Evolutionary conservation across 2,329 filamentous ascomycete species (phyloP).

Genomic region (Fusarium globosum): DNA sequence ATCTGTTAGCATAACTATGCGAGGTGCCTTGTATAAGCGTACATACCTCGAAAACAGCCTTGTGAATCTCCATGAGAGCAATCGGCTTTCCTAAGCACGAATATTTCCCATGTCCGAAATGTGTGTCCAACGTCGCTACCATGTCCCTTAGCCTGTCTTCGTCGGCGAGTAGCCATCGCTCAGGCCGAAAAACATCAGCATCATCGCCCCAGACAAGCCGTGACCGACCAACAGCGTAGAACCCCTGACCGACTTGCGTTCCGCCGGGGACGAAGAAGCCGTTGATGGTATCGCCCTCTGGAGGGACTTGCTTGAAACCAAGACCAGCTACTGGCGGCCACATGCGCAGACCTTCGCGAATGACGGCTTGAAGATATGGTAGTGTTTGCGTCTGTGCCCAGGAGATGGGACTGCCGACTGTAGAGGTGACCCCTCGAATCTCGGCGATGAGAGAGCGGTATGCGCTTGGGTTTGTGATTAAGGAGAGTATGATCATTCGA

Average conservation of each 20-base stretch:
- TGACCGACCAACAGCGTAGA: constrained; percentile 64
- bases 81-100: constrained; percentile 60
- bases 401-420: constrained; percentile 52
- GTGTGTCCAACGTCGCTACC: constrained; percentile 53
- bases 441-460: constrained; percentile 56
- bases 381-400: constrained; percentile 62
- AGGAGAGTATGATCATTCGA: constrained; percentile 62
- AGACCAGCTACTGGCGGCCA: constrained; percentile 64
- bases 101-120: constrained; percentile 60
- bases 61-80: constrained; percentile 61
- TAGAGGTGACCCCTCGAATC: constrained; percentile 55
- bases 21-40: accelerated
- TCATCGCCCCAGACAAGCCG: constrained; percentile 61
- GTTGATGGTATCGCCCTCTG: constrained; percentile 62
- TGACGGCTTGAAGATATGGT: constrained; percentile 66
- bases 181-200: constrained; percentile 63
- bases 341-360: constrained; percentile 67
- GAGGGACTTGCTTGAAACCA: constrained; percentile 65
- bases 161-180: constrained; percentile 62
- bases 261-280: constrained; percentile 63
- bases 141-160: constrained; percentile 49
- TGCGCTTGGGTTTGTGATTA: constrained; percentile 58
- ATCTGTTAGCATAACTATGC: neutral
- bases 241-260: constrained; percentile 64
- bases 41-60: constrained; percentile 59